Evolutionary conservation across 306 rosid genomes (phyloP), one percentile per base, ranked within the genome.

Genomic region (Sphenostylis stenocarpa): DNA sequence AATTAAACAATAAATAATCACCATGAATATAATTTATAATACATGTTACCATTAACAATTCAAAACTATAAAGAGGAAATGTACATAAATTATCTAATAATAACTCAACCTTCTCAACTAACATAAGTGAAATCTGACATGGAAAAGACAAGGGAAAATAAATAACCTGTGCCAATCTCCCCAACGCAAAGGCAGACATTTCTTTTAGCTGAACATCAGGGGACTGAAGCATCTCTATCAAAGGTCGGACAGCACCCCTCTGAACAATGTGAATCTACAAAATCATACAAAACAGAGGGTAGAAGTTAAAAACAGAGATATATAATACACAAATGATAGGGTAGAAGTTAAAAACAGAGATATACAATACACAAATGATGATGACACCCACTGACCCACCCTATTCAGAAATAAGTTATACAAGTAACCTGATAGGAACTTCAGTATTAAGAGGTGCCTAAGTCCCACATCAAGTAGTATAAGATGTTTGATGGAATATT

Each of bases 111-210:
- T 52, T 21, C 14, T 36, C 65, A 82, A 34, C 38, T 34, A 5
- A 34, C 9, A 34, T 0, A 38, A 0, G 12, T 38, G 43, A 36
- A 38, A 2, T 8, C 13, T 15, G 15, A 41, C 48, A 55, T 36
- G 29, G 58, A 39, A 31, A 44, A 16, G 65, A 21, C 5, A 16
- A 60, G 2, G 70, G 52, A 77, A 10, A 72, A 28, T n/a, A n/a
- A 39, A 66, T 75, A 76, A 93, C 98, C 98, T 93, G 98, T 44
- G 98, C 98, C 83, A 93, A 76, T 85, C 98, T 84, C 82, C 98
- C 98, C 89, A 93, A 67, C 10, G 96, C 98, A 93, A 93, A 93
- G 68, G 98, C 94, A 70, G 98, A 86, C 98, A 93, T 93, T 80
- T 93, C 98, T 77, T 84, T 87, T 47, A 93, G 88, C 72, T 90